Percentiles rank a stretch among this genome's conserved stretches.
phyloP scores from a whole-genome alignment of 306 rosid species.

The Cucurbita ficifolia region DNA sequence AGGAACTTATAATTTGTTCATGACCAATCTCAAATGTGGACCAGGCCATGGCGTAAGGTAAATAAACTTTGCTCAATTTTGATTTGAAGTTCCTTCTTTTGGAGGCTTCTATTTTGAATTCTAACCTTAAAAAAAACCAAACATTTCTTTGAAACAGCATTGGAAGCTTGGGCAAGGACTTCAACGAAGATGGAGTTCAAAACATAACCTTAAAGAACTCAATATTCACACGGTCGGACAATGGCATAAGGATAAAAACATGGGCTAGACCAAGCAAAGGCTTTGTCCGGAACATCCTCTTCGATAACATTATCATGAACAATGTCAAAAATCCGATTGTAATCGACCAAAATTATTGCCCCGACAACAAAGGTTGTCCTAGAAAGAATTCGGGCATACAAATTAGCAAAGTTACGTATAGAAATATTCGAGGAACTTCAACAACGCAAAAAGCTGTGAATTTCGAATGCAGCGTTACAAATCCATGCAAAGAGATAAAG shows the following conservation, averaged over 20 bases:
- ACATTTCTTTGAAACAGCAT: constrained; percentile 19
- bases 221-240: constrained; percentile 35
- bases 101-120: too few species aligned
- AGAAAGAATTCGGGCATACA: neutral
- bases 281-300: constrained; percentile 27
- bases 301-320: constrained; percentile 21
- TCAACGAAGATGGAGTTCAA: constrained; percentile 20
- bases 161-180: constrained; percentile 31
- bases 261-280: constrained; percentile 62
- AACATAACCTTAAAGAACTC: constrained; percentile 36
- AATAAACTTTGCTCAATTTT: neutral
- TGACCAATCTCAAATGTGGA: constrained; percentile 40
- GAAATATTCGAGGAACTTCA: neutral
- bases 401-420: neutral
- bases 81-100: neutral
- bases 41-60: constrained; percentile 75
- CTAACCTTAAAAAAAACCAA: too few species aligned
- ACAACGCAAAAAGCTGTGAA: neutral
- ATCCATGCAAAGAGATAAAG: constrained; percentile 24
- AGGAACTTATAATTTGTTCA: constrained; percentile 34
- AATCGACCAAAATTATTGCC: constrained; percentile 65
- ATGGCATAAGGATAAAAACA: constrained; percentile 57
- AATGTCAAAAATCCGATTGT: constrained; percentile 25
- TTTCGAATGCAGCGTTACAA: neutral
- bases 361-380: constrained; percentile 40